Evolutionary conservation across 139 green algal species (phyloP).

Genomic region (Coelastrella sp.): DNA sequence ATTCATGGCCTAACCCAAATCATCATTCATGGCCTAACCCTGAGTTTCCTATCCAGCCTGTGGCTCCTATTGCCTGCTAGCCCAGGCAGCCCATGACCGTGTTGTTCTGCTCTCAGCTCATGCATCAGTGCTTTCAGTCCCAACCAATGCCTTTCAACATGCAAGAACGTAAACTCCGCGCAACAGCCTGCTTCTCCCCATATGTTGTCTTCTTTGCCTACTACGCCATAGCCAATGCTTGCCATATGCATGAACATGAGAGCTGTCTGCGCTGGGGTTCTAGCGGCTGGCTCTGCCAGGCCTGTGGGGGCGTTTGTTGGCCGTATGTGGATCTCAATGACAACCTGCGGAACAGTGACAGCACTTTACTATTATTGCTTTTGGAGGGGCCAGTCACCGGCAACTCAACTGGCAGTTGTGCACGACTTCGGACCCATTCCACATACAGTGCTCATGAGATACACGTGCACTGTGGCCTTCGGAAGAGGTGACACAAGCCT

Average conservation of each 20-base stretch:
- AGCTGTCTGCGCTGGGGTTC: constrained; percentile 17
- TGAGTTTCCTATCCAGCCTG: too few species aligned
- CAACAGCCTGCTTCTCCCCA: constrained; percentile 27
- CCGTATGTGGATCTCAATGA: constrained; percentile 26
- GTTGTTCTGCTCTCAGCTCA: not conserved
- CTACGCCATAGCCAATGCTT: constrained; percentile 27
- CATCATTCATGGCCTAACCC: too few species aligned
- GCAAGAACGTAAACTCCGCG: constrained; percentile 40
- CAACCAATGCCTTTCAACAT: constrained; percentile 21
- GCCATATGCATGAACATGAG: constrained; percentile 37
- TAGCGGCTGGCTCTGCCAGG: not conserved
- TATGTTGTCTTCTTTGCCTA: constrained; percentile 38
- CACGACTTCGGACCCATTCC: too few species aligned
- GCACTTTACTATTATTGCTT: not conserved
- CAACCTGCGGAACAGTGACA: not conserved
- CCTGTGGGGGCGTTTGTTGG: not conserved
- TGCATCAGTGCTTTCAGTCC: not conserved
- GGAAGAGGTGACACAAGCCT: too few species aligned
- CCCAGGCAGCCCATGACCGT: not conserved
- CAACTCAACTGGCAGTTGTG: not conserved
- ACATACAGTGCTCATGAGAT: too few species aligned
- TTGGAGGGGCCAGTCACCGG: too few species aligned
- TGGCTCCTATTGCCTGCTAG: not conserved
- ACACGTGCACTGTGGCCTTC: too few species aligned
- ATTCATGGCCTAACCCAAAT: too few species aligned